Evolutionary conservation across 176 grass and related monocot species (phyloP), one percentile per base, ranked within the genome.

Genomic region (Aegilops speltoides): DNA sequence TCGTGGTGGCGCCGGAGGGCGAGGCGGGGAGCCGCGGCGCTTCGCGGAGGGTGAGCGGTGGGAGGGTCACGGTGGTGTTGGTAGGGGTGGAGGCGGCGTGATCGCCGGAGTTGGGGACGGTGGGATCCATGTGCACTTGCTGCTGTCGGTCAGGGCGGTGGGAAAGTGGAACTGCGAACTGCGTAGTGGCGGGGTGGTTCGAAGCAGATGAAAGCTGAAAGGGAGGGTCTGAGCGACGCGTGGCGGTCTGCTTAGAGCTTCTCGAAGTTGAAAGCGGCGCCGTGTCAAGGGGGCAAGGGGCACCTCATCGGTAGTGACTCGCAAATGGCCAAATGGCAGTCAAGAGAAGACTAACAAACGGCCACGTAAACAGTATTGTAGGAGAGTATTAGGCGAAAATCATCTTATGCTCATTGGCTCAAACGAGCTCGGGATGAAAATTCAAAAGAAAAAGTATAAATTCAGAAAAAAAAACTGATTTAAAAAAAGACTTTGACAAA

Each of bases 21-120:
- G 26, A 29, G 17, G 50, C 3, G 2, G 68, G 43, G 10, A 84
- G 81, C 10, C 76, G 85, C 33, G 89, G 89, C 75, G 87, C 81
- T 36, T 84, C 89, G 81, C 81, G 89, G 76, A 91, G 89, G 28
- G 76, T 91, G 34, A 91, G 67, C 75, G 80, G 74, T 46, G 89
- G 85, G 67, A 87, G 81, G 56, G 75, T 91, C 14, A 87, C 26
- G 34, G 76, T 84, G 81, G 89, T 74, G 81, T 67, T 43, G 76
- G 81, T 84, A 15, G 85, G 81, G 3, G 4, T 37, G 36, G 76
- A 80, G 61, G 68, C 80, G 61, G 59, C 84, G 36, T 23, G 22
- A 22, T 68, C n/a, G 74, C 63, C 45, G 75, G 75, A 60, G 84
- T 2, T 45, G 56, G 66, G 41, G 67, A 45, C 66, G 68, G 41